phyloP scores from a whole-genome alignment of 805 yeast species.

The Groenewaldozyma salmanticensis region DNA sequence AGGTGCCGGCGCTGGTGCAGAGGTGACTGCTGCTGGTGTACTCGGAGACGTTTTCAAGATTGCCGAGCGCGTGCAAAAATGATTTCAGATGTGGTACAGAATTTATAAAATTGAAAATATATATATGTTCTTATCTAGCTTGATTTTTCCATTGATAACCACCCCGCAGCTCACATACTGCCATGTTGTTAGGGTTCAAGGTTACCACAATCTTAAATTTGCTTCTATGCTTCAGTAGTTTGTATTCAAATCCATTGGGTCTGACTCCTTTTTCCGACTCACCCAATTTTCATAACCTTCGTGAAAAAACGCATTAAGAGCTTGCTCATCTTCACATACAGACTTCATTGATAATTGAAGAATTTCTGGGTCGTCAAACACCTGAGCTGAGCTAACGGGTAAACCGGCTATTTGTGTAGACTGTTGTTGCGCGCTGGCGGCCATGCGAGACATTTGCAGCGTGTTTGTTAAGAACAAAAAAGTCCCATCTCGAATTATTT shows the following conservation, averaged over 20 bases:
- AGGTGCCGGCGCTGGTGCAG: slow-evolving; percentile 92
- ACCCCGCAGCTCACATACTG: neutral
- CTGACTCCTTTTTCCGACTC: too few species aligned
- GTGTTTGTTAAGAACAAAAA: slow-evolving; percentile 82
- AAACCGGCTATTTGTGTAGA: slow-evolving; percentile 4
- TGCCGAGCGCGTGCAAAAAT: slow-evolving; percentile 80
- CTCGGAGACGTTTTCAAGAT: slow-evolving; percentile 87
- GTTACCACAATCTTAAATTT: neutral
- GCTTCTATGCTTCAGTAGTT: too few species aligned
- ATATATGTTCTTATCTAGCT: neutral
- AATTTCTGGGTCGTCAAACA: slow-evolving; percentile 22
- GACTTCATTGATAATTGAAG: too few species aligned
- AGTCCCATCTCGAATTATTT: slow-evolving; percentile 67
- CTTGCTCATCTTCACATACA: too few species aligned
- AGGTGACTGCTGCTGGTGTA: slow-evolving; percentile 79
- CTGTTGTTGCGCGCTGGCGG: slow-evolving; percentile 30
- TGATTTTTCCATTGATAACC: too few species aligned
- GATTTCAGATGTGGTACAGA: neutral
- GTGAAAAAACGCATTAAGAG: too few species aligned
- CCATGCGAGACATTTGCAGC: slow-evolving; percentile 65
- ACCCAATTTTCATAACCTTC: too few species aligned
- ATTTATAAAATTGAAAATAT: neutral
- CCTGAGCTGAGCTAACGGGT: neutral
- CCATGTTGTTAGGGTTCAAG: neutral
- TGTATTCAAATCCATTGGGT: too few species aligned